phyloP scores from a whole-genome alignment of 345 rosid genomes.

The Melaleuca alternifolia region DNA sequence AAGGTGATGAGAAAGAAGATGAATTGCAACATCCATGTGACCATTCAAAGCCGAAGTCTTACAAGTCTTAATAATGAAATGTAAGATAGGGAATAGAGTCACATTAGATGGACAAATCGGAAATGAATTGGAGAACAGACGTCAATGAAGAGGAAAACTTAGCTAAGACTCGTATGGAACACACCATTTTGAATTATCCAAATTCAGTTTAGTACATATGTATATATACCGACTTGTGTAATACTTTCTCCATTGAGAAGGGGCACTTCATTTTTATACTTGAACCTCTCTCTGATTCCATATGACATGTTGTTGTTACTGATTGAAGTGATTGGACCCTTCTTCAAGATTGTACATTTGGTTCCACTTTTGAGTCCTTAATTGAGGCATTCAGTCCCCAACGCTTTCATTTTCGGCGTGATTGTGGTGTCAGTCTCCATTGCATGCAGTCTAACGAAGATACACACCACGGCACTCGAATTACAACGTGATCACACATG shows the following conservation, averaged over 20 bases:
- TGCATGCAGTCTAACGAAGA: background rate
- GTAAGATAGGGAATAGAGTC: background rate
- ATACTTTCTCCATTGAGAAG: background rate
- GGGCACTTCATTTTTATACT: background rate
- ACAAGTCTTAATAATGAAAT: background rate
- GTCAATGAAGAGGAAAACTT: background rate
- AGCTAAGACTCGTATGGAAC: background rate
- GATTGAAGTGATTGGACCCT: background rate
- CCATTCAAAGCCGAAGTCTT: background rate
- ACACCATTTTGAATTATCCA: background rate
- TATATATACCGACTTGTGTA: background rate
- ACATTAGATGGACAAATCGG: background rate
- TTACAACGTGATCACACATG: background rate
- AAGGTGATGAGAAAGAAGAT: background rate
- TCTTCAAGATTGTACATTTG: background rate
- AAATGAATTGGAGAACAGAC: background rate
- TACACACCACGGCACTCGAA: background rate
- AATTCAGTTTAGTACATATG: too few species aligned
- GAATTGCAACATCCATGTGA: background rate
- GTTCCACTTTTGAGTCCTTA: background rate
- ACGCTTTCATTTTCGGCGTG: background rate
- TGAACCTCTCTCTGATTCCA: background rate
- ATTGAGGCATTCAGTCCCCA: background rate
- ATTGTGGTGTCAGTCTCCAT: background rate
- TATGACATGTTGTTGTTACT: too few species aligned